These are phyloP conservation scores for Panaeolus cyanescens DNA, from an alignment of 768 basidiomycete genomes.

Conservation along the genomic window DNA sequence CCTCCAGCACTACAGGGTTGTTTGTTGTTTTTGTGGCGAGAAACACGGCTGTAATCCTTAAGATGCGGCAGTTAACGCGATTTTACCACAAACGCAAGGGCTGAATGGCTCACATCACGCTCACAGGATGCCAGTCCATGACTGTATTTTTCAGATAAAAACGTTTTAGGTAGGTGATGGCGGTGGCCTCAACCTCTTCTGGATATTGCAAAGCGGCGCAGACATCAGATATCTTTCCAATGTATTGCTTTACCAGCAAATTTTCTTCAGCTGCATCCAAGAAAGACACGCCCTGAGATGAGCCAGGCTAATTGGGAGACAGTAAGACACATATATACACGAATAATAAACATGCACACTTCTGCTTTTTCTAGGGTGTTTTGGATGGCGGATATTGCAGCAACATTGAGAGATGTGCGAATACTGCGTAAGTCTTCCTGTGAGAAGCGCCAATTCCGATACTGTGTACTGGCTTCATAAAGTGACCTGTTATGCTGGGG, in stretches of 20 bases:
- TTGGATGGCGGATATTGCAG: constrained; percentile 76
- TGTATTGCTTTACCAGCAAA: constrained; percentile 86
- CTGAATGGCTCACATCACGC: constrained; percentile 77
- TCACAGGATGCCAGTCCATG: constrained; percentile 99
- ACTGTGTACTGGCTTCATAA: constrained; percentile 82
- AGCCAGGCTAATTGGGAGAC: constrained; percentile 58
- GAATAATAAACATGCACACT: constrained; percentile 43
- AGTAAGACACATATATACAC: constrained; percentile 15
- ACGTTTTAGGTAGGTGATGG: constrained; percentile 88
- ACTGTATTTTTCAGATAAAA: constrained; percentile 98
- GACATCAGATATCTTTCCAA: constrained; percentile 81
- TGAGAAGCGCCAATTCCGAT: constrained; percentile 89
- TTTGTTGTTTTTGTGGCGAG: constrained; percentile 98
- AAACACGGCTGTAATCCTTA: constrained; percentile 92
- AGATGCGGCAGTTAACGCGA: constrained; percentile 8
- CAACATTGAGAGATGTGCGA: constrained; percentile 69
- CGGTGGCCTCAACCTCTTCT: constrained; percentile 92
- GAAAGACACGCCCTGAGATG: constrained; percentile 73
- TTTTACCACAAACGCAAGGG: not conserved
- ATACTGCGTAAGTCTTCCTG: constrained; percentile 58
- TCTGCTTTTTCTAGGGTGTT: constrained; percentile 77
- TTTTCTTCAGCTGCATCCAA: constrained; percentile 82
- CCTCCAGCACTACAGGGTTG: constrained; percentile 83
- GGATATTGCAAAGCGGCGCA: constrained; percentile 87
- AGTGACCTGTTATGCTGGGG: constrained; percentile 41